Evolutionary conservation across 2,329 filamentous ascomycete genomes (phyloP).

Genomic region (Arthroderma sp.): DNA sequence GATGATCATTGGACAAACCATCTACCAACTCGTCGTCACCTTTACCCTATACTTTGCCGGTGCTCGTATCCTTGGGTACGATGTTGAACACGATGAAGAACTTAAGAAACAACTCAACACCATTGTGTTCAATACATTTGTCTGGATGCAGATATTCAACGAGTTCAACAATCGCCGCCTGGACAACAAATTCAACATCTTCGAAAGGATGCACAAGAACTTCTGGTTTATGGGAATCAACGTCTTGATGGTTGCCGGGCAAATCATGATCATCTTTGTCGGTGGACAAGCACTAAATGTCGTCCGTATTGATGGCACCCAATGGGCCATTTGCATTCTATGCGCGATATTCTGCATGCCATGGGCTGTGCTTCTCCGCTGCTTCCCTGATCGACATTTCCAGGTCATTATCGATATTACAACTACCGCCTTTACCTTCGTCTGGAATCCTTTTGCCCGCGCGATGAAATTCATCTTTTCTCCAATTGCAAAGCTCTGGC

Average conservation of each 20-base stretch:
- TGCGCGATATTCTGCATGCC: slow-evolving; percentile 77
- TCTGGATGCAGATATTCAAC: slow-evolving; percentile 99
- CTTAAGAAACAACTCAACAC: slow-evolving; percentile 49
- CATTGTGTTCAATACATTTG: slow-evolving; percentile 93
- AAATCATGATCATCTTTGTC: slow-evolving; percentile 79
- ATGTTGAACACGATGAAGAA: slow-evolving; percentile 32
- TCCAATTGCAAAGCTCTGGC: slow-evolving; percentile 17
- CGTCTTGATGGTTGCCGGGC: slow-evolving; percentile 72
- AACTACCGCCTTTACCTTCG: slow-evolving; percentile 39
- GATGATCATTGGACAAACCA: slow-evolving; percentile 88
- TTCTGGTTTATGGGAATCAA: slow-evolving; percentile 84
- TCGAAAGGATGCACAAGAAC: slow-evolving; percentile 74
- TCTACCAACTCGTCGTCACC: slow-evolving; percentile 71
- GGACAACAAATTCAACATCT: slow-evolving; percentile 91
- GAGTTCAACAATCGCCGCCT: slow-evolving; percentile 92
- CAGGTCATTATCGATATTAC: slow-evolving; percentile 36
- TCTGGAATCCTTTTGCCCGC: slow-evolving; percentile 31
- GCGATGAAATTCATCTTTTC: slow-evolving; percentile 17
- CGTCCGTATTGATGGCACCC: slow-evolving; percentile 50
- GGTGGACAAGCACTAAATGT: slow-evolving; percentile 73
- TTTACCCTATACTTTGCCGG: slow-evolving; percentile 73
- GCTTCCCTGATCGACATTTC: slow-evolving; percentile 59
- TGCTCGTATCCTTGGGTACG: slow-evolving; percentile 46
- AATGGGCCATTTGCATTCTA: slow-evolving; percentile 81
- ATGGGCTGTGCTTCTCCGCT: slow-evolving; percentile 65